Percentiles rank a stretch among this genome's conserved stretches.
Conservation (phyloP, 768 basidiomycete species). For the Suillus tomentosus region DNA sequence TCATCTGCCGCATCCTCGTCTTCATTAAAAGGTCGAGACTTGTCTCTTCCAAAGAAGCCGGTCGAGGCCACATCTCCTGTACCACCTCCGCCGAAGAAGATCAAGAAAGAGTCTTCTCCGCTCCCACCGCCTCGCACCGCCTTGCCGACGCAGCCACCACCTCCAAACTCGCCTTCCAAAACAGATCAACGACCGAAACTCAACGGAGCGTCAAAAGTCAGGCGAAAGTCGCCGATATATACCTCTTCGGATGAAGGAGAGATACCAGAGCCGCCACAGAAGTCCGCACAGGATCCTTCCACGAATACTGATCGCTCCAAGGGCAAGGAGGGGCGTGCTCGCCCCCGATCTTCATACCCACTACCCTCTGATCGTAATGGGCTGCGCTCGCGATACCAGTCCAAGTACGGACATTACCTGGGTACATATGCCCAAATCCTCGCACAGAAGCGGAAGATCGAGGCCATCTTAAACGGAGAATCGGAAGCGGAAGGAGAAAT, state of each 20-base stretch:
- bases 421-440: conserved; percentile 46
- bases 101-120: conserved; percentile 40
- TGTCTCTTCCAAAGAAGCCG: conserved; percentile 40
- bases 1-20: conserved; percentile 17
- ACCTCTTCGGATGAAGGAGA: conserved; percentile 38
- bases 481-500: conserved; percentile 58
- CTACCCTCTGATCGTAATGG: conserved; percentile 50
- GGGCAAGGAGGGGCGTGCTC: conserved; percentile 24
- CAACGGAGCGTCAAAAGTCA: conserved; percentile 5
- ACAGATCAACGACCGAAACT: conserved; percentile 2
- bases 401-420: conserved; percentile 55
- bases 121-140: conserved; percentile 23
- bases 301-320: conserved; percentile 18
- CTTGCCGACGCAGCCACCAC: conserved; percentile 8
- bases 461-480: conserved; percentile 53
- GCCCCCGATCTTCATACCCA: conserved; percentile 35
- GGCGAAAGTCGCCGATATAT: conserved; percentile 33
- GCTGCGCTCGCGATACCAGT: conserved; percentile 55
- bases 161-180: neutral
- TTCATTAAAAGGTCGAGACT: conserved; percentile 18
- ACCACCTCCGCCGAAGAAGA: conserved; percentile 28
- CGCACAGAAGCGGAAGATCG: conserved; percentile 52
- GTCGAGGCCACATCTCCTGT: conserved; percentile 21
- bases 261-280: conserved; percentile 71
- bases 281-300: conserved; percentile 55